Evolutionary conservation across 257 asterid species (phyloP).

Genomic region (Scutellaria minor): DNA sequence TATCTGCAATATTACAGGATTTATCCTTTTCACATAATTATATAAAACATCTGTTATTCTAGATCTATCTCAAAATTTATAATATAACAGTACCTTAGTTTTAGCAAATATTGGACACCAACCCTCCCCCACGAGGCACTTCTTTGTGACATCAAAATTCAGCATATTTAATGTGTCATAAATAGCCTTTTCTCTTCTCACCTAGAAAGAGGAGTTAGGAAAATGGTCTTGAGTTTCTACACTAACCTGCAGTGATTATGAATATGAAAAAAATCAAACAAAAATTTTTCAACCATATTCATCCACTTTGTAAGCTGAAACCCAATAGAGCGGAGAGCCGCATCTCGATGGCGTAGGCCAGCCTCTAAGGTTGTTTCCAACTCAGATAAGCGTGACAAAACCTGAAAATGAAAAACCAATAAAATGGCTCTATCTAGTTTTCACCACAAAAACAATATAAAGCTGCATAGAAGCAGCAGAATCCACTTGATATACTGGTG

Average conservation of each 20-base stretch:
- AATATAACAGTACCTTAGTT: slow-evolving; percentile 53
- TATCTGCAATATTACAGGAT: slow-evolving; percentile 55
- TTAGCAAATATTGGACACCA: slow-evolving; percentile 93
- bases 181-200: slow-evolving; percentile 86
- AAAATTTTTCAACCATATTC: slow-evolving; percentile 55
- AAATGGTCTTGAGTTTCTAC: slow-evolving; percentile 30
- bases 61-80: slow-evolving; percentile 24
- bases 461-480: slow-evolving; percentile 26
- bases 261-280: slow-evolving; percentile 28
- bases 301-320: slow-evolving; percentile 85
- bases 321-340: slow-evolving; percentile 77
- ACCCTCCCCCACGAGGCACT: slow-evolving; percentile 97
- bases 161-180: slow-evolving; percentile 88
- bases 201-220: slow-evolving; percentile 56
- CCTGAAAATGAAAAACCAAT: slow-evolving; percentile 54
- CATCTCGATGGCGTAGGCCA: slow-evolving; percentile 81
- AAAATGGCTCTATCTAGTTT: slow-evolving; percentile 12
- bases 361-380: slow-evolving; percentile 92
- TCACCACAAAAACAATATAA: slow-evolving; percentile 10
- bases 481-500: slow-evolving; percentile 7
- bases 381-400: slow-evolving; percentile 85
- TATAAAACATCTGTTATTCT: slow-evolving; percentile 27
- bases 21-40: slow-evolving; percentile 29
- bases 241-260: slow-evolving; percentile 10
- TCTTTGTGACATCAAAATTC: slow-evolving; percentile 92